Evolutionary conservation across 768 basidiomycete genomes (phyloP), one percentile per base, ranked within the genome.

Genomic region (Naganishia randhawae): DNA sequence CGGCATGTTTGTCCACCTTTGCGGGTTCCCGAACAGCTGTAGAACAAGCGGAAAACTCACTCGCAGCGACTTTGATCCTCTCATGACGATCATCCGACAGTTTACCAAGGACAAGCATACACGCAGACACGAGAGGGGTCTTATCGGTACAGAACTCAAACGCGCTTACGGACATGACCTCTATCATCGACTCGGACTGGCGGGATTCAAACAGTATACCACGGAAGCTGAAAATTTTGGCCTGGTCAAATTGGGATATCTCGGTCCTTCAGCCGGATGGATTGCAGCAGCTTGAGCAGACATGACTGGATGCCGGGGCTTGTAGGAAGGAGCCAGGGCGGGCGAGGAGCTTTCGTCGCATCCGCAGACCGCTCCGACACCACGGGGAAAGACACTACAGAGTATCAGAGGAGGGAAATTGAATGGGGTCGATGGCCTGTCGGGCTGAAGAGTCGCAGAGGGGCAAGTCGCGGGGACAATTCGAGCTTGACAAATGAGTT

Each of bases 141-240:
- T 61, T 13, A 61, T 61, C 39, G 57, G 57, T 13, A 61, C 57
- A 7, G 57, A 61, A 61, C 37, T 61, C 57, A 61, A 61, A 39
- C 35, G 57, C 13, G 22, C 57, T 13, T 61, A 61, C 32, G 57
- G 57, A 8, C 57, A 61, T 8, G 57, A 61, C 57, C 29, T 64
- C 31, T 64, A 64, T 33, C 29, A 33, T 27, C 63, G 63, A 31
- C 33, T 64, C 3, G 29, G 27, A 19, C 17, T 64, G 16, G 13
- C 19, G 17, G 63, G 63, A 25, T 64, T 64, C 31, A 42, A 29
- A 50, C 45, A 64, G 50, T 64, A 64, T 33, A 64, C 63, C 4
- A 4, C 29, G 17, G 29, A 7, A 14, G 63, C 63, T 8, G 63
- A 64, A 37, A 51, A 64, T 11, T 42, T 45, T 17, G 63, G 63